These are phyloP conservation scores for Diutina catenulata DNA, from an alignment of 1,139 yeast species.

Conservation along the genomic window DNA sequence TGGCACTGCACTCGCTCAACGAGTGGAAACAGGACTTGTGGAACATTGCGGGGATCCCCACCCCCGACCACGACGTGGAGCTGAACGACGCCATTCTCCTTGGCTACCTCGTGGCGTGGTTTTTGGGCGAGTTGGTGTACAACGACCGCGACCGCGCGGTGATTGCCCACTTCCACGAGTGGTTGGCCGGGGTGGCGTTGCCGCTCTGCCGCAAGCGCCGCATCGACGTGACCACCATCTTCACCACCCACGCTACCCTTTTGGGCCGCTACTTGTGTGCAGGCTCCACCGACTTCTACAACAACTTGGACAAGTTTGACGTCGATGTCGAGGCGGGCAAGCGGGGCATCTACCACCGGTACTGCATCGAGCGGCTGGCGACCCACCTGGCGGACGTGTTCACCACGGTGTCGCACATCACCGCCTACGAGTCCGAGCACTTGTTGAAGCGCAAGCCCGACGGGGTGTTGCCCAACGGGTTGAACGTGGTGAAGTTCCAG, in stretches of 20 bases:
- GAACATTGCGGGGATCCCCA: conserved; percentile 85
- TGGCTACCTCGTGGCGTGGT: conserved; percentile 96
- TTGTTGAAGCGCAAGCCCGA: conserved; percentile 91
- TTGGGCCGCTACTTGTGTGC: conserved; percentile 94
- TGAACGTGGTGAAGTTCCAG: conserved; percentile 90
- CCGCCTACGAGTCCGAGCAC: conserved; percentile 92
- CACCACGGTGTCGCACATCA: conserved; percentile 93
- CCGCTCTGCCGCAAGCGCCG: conserved; percentile 88
- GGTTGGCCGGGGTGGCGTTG: conserved; percentile 95
- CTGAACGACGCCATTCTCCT: conserved; percentile 85
- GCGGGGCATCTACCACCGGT: conserved; percentile 92
- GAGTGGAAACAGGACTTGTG: conserved; percentile 96
- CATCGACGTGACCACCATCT: conserved; percentile 88
- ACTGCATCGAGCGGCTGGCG: conserved; percentile 93
- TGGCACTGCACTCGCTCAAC: conserved; percentile 57
- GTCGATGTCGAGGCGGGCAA: conserved; percentile 98
- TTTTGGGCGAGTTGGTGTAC: conserved; percentile 81
- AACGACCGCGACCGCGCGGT: conserved; percentile 80
- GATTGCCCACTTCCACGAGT: conserved; percentile 91
- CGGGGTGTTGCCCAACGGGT: conserved; percentile 94
- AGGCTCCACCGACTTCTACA: conserved; percentile 91
- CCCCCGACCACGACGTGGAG: conserved; percentile 81
- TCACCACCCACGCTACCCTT: conserved; percentile 95
- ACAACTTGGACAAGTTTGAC: conserved; percentile 80
- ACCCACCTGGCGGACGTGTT: conserved; percentile 95